These are phyloP conservation scores for Jamesozyma rosinii DNA, from an alignment of 805 yeast species.

Conservation along the genomic window DNA sequence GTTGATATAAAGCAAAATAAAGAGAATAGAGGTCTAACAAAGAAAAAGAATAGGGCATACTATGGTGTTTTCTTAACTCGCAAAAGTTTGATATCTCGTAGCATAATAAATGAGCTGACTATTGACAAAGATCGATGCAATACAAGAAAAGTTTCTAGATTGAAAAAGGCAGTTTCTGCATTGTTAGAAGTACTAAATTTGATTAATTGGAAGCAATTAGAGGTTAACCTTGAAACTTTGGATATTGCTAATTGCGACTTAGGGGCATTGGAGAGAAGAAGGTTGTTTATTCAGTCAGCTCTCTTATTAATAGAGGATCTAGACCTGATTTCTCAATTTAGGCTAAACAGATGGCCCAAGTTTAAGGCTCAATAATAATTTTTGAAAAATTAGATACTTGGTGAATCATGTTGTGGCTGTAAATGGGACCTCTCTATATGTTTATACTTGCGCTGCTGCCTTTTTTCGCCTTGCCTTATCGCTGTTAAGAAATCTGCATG, in stretches of 20 bases:
- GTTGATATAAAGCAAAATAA: neutral
- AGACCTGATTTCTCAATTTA: conserved; percentile 13
- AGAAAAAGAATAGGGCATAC: neutral
- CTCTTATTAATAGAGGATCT: conserved; percentile 14
- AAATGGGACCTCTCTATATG: no score
- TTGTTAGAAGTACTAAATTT: neutral
- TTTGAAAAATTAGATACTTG: no score
- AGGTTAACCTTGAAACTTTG: neutral
- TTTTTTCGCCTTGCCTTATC: neutral
- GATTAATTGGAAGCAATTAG: neutral
- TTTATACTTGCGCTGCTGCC: neutral
- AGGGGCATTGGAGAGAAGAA: conserved; percentile 3
- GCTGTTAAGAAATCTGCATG: neutral
- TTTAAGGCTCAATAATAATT: no score
- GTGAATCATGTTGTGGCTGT: no score
- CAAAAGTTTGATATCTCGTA: neutral
- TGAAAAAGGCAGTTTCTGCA: neutral
- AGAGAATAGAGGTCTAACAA: neutral
- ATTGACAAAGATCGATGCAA: neutral
- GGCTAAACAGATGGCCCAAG: conserved; percentile 11
- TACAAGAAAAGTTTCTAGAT: neutral
- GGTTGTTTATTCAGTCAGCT: conserved; percentile 12
- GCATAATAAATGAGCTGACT: neutral
- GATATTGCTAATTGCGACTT: neutral
- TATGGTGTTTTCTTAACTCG: neutral